Base-by-base conservation (phyloP, 179 eudicot genomes). In the Carnegiea gigantea region DNA sequence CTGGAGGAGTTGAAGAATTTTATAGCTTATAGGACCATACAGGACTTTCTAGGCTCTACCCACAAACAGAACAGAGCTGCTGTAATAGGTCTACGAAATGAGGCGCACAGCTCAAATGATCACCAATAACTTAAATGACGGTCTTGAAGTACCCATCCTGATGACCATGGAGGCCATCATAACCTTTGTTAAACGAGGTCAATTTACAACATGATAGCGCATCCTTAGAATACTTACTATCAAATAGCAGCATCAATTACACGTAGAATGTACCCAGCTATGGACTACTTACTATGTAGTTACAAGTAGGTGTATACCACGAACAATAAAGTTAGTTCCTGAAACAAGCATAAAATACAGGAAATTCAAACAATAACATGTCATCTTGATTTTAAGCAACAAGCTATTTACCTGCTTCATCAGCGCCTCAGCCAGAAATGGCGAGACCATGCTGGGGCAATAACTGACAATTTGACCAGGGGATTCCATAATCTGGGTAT, bases 201-300 rank as follows among this genome's bases (percentile, higher is more conserved):
- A 26, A 67, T 10, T 67, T 67, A 67, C 20, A 24, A 4, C 33
- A 67, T 28, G 18, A 26, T 14, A 67, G 33, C 4, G 6, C 62
- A 62, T 62, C 14, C 13, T 62, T 24, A 62, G 68, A 9, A 6
- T 62, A 8, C 14, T 7, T 62, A 62, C n/a, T 24, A 64, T 23
- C 33, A 33, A 36, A 44, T 70, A 70, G 73, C 46, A 70, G 10
- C 73, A 70, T 70, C 73, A 70, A 70, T 70, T 70, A 30, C 44
- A 70, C 23, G 15, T 14, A 70, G 46, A 70, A 70, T 67, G 71
- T 38, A 67, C 20, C 18, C 14, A 67, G 15, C 11, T 28, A 67
- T 14, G 38, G 62, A 57, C 62, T 6, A 5, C 6, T 54, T 54
- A 15, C 62, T 57, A 60, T 60, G 26, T 60, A 60, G 5, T 4